Evolutionary conservation across 2,329 filamentous ascomycete species (phyloP).

Genomic region (Epichloe baconii): DNA sequence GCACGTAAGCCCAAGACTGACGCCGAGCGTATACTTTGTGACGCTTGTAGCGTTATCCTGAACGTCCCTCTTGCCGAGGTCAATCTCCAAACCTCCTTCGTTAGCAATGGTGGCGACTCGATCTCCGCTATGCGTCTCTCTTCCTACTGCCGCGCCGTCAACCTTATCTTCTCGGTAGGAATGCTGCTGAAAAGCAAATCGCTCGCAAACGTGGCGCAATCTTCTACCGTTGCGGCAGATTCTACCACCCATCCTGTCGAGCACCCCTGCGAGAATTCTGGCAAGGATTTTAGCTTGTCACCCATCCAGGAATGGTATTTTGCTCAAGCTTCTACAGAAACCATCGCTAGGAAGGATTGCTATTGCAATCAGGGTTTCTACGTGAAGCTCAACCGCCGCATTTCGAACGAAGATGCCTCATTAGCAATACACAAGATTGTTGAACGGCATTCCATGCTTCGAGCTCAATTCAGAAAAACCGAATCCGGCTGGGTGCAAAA

Average conservation of each 20-base stretch:
- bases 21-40: conserved; percentile 2
- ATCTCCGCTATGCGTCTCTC: conserved; percentile 29
- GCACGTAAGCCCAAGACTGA: not conserved
- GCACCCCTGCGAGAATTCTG: not conserved
- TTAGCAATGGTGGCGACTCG: conserved; percentile 30
- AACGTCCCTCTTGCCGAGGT: conserved; percentile 19
- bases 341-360: not conserved
- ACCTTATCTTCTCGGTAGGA: conserved; percentile 18
- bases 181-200: not conserved
- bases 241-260: not conserved
- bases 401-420: not conserved
- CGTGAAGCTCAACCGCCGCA: not conserved
- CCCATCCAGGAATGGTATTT: conserved; percentile 7
- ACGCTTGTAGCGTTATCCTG: conserved; percentile 28
- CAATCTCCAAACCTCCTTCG: conserved; percentile 21
- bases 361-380: conserved; percentile 4
- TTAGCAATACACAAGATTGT: conserved; percentile 2
- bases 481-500: conserved; percentile 4
- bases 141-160: conserved; percentile 22
- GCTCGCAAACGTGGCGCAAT: not conserved
- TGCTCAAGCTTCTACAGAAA: not conserved
- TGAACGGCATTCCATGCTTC: conserved; percentile 6
- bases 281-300: conserved; percentile 2
- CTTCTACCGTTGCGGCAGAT: not conserved
- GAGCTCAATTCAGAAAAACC: conserved; percentile 4